phyloP scores from a whole-genome alignment of 208 protist species.

The Crithidia mellificae region DNA sequence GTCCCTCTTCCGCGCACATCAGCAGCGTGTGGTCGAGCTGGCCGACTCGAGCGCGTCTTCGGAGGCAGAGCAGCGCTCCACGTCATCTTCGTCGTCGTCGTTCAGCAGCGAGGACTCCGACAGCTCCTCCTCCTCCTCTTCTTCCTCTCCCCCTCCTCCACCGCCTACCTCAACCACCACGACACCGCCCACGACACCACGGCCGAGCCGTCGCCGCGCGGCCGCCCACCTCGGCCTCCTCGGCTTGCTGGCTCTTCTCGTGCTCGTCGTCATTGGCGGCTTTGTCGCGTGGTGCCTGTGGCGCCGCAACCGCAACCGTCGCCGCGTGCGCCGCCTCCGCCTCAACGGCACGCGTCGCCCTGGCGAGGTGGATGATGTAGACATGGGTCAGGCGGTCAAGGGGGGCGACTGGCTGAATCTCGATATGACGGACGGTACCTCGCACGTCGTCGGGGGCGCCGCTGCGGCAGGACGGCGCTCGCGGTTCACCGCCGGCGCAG shows the following conservation, averaged over 20 bases:
- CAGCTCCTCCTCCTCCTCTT: background rate
- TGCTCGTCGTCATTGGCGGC: slow-evolving; percentile 35
- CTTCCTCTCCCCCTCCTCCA: background rate
- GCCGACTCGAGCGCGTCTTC: no score
- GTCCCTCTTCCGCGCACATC: no score
- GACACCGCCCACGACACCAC: background rate
- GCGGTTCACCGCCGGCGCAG: background rate
- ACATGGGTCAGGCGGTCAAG: slow-evolving; percentile 44
- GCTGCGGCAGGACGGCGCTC: background rate
- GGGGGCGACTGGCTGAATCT: slow-evolving; percentile 52
- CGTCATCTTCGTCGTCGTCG: no score
- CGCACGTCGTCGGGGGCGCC: background rate
- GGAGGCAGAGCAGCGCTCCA: no score
- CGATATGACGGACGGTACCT: slow-evolving; percentile 8
- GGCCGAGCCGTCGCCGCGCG: background rate
- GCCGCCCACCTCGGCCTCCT: slow-evolving; percentile 18
- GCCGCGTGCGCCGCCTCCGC: slow-evolving; percentile 32
- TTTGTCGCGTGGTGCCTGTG: slow-evolving; percentile 36
- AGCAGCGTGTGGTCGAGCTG: no score
- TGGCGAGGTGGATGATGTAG: slow-evolving; percentile 52
- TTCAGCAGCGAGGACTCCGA: background rate
- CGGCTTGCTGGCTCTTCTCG: slow-evolving; percentile 42
- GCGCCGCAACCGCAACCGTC: slow-evolving; percentile 41
- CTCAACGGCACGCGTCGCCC: slow-evolving; percentile 48
- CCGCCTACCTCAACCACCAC: background rate